A percentile compares a stretch with the other conserved stretches of the same genome.
These are phyloP conservation scores for Globisporangium sylvaticum DNA, from an alignment of 352 stramenopile species.

Conservation along the genomic window DNA sequence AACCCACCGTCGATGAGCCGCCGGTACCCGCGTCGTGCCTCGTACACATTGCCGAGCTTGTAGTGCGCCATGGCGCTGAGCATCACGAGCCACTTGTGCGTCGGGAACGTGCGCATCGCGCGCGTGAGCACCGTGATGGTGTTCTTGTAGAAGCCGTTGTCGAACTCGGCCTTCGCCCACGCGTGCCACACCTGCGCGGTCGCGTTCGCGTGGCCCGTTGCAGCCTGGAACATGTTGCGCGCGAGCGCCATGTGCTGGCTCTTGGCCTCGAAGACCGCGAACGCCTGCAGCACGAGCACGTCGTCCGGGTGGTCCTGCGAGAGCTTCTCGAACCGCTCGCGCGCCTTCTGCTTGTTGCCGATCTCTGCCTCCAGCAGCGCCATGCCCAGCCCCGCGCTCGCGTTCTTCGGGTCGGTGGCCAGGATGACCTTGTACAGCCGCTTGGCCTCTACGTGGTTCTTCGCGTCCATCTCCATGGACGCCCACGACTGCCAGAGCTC, in stretches of 20 bases:
- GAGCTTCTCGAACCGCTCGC: slow-evolving; percentile 58
- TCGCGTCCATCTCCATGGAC: slow-evolving; percentile 77
- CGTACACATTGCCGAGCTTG: slow-evolving; percentile 75
- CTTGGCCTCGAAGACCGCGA: slow-evolving; percentile 72
- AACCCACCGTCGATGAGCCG: slow-evolving; percentile 70
- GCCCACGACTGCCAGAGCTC: slow-evolving; percentile 85
- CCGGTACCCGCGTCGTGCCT: slow-evolving; percentile 62
- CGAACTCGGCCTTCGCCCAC: slow-evolving; percentile 83
- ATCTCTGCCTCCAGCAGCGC: slow-evolving; percentile 64
- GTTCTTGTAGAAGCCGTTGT: slow-evolving; percentile 73
- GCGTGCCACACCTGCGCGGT: slow-evolving; percentile 83
- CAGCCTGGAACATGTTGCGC: slow-evolving; percentile 58
- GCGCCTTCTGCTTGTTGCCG: slow-evolving; percentile 47
- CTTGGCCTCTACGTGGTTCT: slow-evolving; percentile 72
- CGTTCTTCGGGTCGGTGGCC: slow-evolving; percentile 62
- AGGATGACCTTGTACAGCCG: slow-evolving; percentile 82
- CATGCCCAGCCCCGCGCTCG: slow-evolving; percentile 69
- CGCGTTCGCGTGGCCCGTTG: slow-evolving; percentile 41
- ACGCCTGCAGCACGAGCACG: slow-evolving; percentile 70
- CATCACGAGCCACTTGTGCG: slow-evolving; percentile 81
- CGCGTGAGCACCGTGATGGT: slow-evolving; percentile 59
- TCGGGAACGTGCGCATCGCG: slow-evolving; percentile 62
- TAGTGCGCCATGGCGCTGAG: slow-evolving; percentile 74
- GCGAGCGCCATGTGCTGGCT: slow-evolving; percentile 60
- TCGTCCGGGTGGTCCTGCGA: slow-evolving; percentile 52